Evolutionary conservation across 2,329 filamentous ascomycete genomes (phyloP).

Genomic region (Phaeosphaeria sp.): DNA sequence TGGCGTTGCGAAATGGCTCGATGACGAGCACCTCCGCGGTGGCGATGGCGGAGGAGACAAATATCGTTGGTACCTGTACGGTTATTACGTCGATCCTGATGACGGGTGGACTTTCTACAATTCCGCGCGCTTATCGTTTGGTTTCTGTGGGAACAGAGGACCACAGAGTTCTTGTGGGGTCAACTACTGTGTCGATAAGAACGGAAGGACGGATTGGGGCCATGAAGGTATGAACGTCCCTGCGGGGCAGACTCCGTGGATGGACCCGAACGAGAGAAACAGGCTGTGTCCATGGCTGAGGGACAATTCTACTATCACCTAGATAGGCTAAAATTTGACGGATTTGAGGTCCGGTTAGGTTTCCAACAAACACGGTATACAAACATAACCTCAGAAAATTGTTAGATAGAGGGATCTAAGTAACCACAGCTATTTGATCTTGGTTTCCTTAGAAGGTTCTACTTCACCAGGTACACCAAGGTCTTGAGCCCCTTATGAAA

Average conservation of each 20-base stretch:
- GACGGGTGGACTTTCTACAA: conserved; percentile 9
- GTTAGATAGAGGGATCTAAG: too few relatives aligned
- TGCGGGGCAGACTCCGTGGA: conserved; percentile 5
- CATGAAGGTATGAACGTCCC: background rate
- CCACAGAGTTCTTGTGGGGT: conserved; percentile 10
- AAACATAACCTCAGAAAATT: too few relatives aligned
- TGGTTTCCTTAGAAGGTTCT: too few relatives aligned
- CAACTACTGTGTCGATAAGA: conserved; percentile 1
- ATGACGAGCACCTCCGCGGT: background rate
- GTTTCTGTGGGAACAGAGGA: conserved; percentile 9
- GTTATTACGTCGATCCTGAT: conserved; percentile 11
- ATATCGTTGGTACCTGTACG: conserved; percentile 2
- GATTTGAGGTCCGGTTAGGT: too few relatives aligned
- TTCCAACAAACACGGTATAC: too few relatives aligned
- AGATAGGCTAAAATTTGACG: background rate
- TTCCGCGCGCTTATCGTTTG: conserved; percentile 7
- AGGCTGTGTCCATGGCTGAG: conserved; percentile 10
- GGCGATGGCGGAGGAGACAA: background rate
- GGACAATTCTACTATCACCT: background rate
- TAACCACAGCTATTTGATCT: too few relatives aligned
- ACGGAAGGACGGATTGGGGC: background rate
- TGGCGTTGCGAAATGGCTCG: conserved; percentile 6
- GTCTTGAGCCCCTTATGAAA: too few relatives aligned
- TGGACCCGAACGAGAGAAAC: conserved; percentile 10
- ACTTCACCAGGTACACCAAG: too few relatives aligned